Percentiles rank a stretch among this genome's conserved stretches.
Conservation (phyloP, 1,284 basidiomycete species). For the Naganishia liquefaciens region DNA sequence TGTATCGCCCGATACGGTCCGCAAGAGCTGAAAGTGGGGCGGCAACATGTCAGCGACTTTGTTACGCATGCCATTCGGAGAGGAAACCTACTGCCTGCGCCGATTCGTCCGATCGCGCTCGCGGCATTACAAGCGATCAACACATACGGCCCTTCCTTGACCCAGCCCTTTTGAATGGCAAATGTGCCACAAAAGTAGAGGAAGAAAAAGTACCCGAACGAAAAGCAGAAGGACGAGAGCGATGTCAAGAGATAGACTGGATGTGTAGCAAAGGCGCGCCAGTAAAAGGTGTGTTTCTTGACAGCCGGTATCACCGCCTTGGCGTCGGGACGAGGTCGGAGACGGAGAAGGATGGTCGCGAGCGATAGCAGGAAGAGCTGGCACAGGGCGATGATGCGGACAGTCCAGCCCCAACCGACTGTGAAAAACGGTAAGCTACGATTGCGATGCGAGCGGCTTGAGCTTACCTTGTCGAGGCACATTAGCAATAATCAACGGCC, state of each 20-base stretch:
- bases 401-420: conserved; percentile 49
- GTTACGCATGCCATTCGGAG: too few relatives aligned
- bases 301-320: neutral
- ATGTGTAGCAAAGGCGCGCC: conserved; percentile 40
- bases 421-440: conserved; percentile 7
- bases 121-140: conserved; percentile 45
- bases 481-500: conserved; percentile 47
- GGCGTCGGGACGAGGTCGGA: conserved; percentile 41
- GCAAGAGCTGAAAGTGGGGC: conserved; percentile 33
- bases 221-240: conserved; percentile 37
- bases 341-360: conserved; percentile 41
- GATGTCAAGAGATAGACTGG: conserved; percentile 41
- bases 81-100: conserved; percentile 39
- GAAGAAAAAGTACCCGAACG: conserved; percentile 44
- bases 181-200: conserved; percentile 46
- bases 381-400: conserved; percentile 45
- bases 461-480: conserved; percentile 40
- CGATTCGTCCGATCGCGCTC: conserved; percentile 42
- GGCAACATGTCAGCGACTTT: conserved; percentile 3
- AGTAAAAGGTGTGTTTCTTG: conserved; percentile 41
- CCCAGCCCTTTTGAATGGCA: conserved; percentile 39
- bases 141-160: conserved; percentile 44
- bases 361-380: conserved; percentile 35
- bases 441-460: neutral
- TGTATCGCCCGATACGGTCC: conserved; percentile 42